Conservation (phyloP, 495 filamentous ascomycete species). For the Cercophora scortea region DNA sequence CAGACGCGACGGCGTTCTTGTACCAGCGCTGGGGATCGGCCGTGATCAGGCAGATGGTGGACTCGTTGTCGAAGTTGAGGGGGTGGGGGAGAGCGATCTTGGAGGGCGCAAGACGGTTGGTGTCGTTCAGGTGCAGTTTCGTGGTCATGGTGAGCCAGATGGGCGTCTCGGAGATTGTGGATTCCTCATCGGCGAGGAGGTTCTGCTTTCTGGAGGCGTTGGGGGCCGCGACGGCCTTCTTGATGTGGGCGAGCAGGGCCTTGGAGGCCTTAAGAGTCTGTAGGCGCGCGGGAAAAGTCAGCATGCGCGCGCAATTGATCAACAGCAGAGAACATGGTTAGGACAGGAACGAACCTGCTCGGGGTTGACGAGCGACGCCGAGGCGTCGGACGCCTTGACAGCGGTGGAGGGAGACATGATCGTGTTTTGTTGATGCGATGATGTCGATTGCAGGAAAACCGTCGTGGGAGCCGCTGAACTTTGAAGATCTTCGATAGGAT, state of each 20-base stretch:
- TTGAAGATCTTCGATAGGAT: conserved; percentile 1
- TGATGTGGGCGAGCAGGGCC: conserved; percentile 75
- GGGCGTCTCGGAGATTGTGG: conserved; percentile 36
- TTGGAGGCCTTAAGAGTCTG: conserved; percentile 72
- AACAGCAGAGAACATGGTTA: not conserved
- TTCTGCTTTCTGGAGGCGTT: conserved; percentile 56
- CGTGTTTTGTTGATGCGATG: not conserved
- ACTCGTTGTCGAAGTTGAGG: conserved; percentile 48
- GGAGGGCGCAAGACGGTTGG: conserved; percentile 56
- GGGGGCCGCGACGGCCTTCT: conserved; percentile 51
- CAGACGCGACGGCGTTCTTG: conserved; percentile 75
- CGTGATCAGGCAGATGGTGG: conserved; percentile 67
- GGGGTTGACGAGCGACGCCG: conserved; percentile 31
- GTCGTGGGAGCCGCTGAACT: not conserved
- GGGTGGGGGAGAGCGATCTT: conserved; percentile 58
- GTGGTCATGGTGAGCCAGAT: conserved; percentile 84
- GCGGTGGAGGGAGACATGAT: conserved; percentile 19
- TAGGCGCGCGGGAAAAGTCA: not conserved
- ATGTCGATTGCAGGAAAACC: not conserved
- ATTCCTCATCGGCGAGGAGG: conserved; percentile 59
- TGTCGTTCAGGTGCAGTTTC: conserved; percentile 59
- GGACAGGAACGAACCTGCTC: conserved; percentile 29
- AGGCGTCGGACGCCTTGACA: conserved; percentile 20
- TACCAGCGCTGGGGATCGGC: conserved; percentile 76
- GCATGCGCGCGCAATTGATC: not conserved